These are phyloP conservation scores for Paramecium caudatum DNA, from an alignment of 73 alveolate species.

Conservation along the genomic window DNA sequence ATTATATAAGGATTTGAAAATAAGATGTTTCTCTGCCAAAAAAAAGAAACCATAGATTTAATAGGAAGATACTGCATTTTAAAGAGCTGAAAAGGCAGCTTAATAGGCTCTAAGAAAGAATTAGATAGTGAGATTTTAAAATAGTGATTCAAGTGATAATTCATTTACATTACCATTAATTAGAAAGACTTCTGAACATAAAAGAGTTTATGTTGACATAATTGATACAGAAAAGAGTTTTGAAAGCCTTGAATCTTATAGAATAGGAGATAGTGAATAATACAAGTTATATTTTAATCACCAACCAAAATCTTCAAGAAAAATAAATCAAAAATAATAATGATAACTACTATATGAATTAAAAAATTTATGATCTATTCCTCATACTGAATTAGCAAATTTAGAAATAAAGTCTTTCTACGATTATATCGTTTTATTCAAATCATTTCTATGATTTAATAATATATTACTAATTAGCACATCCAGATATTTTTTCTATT, in stretches of 20 bases:
- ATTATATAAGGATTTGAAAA: conserved; percentile 53
- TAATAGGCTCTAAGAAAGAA: conserved; percentile 6
- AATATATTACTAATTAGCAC: not conserved
- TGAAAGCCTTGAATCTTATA: conserved; percentile 28
- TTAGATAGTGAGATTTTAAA: not conserved
- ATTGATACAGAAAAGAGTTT: conserved; percentile 56
- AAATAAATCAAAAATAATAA: conserved; percentile 15
- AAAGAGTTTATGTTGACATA: conserved; percentile 28
- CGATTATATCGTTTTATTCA: not conserved
- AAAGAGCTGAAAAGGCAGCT: conserved; percentile 13
- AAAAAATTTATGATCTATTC: not conserved
- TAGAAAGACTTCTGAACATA: not conserved
- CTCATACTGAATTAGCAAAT: not conserved
- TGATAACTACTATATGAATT: not conserved
- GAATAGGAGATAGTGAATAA: conserved; percentile 24
- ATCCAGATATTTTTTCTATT: not conserved
- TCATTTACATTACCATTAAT: conserved; percentile 46
- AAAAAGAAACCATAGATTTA: not conserved
- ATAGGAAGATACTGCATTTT: not conserved
- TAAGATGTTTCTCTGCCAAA: conserved; percentile 15
- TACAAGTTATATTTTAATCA: conserved; percentile 41
- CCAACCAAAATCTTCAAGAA: conserved; percentile 9
- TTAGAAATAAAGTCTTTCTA: not conserved
- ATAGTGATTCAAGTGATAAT: not conserved
- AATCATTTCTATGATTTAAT: not conserved